Evolutionary conservation across 352 stramenopile species (phyloP).

Genomic region (Pythium biforme): DNA sequence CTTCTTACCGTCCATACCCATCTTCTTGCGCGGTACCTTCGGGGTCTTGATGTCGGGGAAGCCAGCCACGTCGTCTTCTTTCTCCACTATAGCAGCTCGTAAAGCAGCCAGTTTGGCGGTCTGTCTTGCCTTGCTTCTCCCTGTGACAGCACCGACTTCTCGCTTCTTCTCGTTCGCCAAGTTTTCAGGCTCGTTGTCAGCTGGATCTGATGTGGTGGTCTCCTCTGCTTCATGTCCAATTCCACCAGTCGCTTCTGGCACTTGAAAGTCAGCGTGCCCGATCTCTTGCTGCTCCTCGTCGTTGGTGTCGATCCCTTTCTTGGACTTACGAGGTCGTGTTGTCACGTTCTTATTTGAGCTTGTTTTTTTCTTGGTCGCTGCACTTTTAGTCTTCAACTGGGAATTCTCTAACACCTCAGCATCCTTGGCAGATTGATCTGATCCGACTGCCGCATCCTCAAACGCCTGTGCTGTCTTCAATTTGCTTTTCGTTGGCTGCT

Average conservation of each 20-base stretch:
- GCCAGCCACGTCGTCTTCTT: constrained; percentile 7
- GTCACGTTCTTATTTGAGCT: neutral
- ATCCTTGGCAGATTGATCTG: no score
- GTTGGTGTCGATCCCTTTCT: neutral
- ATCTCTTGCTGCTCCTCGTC: neutral
- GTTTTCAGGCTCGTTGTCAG: neutral
- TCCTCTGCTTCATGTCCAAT: neutral
- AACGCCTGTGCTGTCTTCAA: neutral
- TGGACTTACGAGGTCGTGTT: constrained; percentile 13
- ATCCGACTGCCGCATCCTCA: no score
- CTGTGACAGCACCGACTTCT: constrained; percentile 9
- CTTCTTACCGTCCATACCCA: constrained; percentile 38
- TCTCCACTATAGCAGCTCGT: constrained; percentile 5
- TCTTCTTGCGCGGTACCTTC: constrained; percentile 61
- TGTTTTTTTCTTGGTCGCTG: neutral
- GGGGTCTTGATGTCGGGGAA: constrained; percentile 55
- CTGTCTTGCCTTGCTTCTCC: constrained; percentile 18
- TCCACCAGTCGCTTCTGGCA: neutral
- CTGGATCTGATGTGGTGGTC: neutral
- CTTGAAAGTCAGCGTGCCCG: neutral
- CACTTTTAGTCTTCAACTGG: neutral
- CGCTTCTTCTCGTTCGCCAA: no score
- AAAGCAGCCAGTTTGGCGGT: constrained; percentile 14
- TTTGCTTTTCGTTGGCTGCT: neutral
- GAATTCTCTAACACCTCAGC: no score